Conservation (phyloP, 2,329 filamentous ascomycete genomes). For the Fusarium buxicola region DNA sequence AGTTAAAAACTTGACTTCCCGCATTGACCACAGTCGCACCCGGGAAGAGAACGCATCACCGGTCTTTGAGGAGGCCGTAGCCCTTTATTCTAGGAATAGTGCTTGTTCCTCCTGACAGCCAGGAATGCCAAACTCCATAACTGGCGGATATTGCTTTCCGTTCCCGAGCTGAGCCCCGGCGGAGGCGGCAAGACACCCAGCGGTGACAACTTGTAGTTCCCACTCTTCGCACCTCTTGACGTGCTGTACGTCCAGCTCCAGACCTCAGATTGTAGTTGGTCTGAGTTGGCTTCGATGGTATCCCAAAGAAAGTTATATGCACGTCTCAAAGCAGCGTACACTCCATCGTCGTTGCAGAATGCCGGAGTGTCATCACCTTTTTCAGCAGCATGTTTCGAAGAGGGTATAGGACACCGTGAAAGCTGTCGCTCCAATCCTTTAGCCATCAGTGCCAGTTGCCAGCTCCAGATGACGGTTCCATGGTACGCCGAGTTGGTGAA, state of each 20-base stretch:
- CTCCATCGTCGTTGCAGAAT: constrained; percentile 61
- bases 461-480: constrained; percentile 73
- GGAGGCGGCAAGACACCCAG: constrained; percentile 37
- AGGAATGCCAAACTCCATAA: constrained; percentile 38
- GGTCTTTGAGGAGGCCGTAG: no score
- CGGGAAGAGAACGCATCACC: no score
- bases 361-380: constrained; percentile 47
- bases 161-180: constrained; percentile 20
- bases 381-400: background rate
- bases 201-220: constrained; percentile 37
- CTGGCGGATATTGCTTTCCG: constrained; percentile 37
- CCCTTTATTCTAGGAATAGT: background rate
- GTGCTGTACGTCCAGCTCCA: constrained; percentile 69
- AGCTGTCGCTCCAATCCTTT: constrained; percentile 69
- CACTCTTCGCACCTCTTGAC: constrained; percentile 7
- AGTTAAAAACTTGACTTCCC: no score
- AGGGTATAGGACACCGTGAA: constrained; percentile 56
- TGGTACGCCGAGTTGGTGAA: constrained; percentile 70
- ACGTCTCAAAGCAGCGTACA: constrained; percentile 58
- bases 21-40: no score
- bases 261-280: constrained; percentile 66
- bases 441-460: constrained; percentile 74
- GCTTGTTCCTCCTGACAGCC: constrained; percentile 26
- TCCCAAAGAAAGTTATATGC: constrained; percentile 73
- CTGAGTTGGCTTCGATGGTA: constrained; percentile 65